phyloP scores from a whole-genome alignment of 108 stramenopile species.

The Fragilaria radians region DNA sequence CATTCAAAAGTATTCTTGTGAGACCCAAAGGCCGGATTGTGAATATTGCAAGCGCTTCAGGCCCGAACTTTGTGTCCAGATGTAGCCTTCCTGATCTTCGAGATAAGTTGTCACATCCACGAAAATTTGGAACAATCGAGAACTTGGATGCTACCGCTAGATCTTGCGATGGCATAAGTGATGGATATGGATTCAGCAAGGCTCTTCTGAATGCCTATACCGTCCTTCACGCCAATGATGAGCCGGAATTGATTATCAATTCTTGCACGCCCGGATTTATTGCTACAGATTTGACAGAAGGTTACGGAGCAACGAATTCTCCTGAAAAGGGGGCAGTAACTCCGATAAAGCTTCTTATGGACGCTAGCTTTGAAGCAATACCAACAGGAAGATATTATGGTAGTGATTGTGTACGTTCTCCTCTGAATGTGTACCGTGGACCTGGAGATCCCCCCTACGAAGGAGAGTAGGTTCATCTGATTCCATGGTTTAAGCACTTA shows the following conservation, averaged over 20 bases:
- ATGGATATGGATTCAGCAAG: slow-evolving; percentile 40
- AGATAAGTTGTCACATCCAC: slow-evolving; percentile 16
- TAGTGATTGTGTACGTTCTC: slow-evolving; percentile 39
- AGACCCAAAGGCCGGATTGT: slow-evolving; percentile 42
- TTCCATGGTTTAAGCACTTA: too few species aligned
- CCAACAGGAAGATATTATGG: slow-evolving; percentile 52
- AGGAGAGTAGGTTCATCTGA: slow-evolving; percentile 21
- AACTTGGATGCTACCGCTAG: slow-evolving; percentile 12
- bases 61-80: slow-evolving; percentile 27
- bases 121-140: slow-evolving; percentile 6
- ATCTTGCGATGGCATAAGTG: slow-evolving; percentile 8
- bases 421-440: slow-evolving; percentile 39
- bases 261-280: slow-evolving; percentile 48
- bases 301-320: slow-evolving; percentile 32
- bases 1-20: slow-evolving; percentile 27
- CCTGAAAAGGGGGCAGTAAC: slow-evolving; percentile 42
- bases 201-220: slow-evolving; percentile 51
- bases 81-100: slow-evolving; percentile 1
- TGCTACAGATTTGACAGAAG: slow-evolving; percentile 39
- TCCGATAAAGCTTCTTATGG: slow-evolving; percentile 24
- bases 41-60: slow-evolving; percentile 43
- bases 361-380: slow-evolving; percentile 21
- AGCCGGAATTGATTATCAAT: slow-evolving; percentile 42
- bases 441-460: slow-evolving; percentile 53
- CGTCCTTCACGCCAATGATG: slow-evolving; percentile 22